Conservation (phyloP, 768 basidiomycete genomes). For the Stropharia rugosoannulata region DNA sequence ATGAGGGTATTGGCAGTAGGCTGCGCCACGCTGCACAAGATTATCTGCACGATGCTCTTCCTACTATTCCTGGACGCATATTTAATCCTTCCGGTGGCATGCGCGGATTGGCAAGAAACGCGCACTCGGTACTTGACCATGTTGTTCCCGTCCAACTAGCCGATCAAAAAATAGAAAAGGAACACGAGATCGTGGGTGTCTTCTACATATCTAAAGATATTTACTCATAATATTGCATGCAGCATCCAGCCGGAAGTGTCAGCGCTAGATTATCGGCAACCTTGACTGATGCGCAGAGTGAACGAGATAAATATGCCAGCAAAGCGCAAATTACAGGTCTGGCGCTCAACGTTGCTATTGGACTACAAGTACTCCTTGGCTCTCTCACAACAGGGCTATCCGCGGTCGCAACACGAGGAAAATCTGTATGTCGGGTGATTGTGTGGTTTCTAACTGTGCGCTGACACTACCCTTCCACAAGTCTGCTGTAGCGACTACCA, state of each 20-base stretch:
- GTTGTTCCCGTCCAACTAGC: too few species aligned
- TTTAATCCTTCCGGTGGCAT: too few species aligned
- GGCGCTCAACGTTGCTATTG: conserved; percentile 50
- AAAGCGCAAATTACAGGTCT: conserved; percentile 44
- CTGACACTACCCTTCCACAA: conserved; percentile 9
- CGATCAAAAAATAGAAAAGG: too few species aligned
- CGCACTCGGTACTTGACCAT: too few species aligned
- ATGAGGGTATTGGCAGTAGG: too few species aligned
- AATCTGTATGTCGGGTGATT: conserved; percentile 26
- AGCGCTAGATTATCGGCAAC: conserved; percentile 48
- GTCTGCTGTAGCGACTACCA: conserved; percentile 35
- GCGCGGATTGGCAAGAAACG: too few species aligned
- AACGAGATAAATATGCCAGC: conserved; percentile 43
- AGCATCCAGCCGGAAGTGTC: not conserved
- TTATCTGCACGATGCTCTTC: too few species aligned
- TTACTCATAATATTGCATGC: too few species aligned
- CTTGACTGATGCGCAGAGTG: conserved; percentile 40
- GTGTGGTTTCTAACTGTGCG: not conserved
- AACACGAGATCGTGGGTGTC: too few species aligned
- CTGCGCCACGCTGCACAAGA: too few species aligned
- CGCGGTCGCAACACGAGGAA: conserved; percentile 34
- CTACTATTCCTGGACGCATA: too few species aligned
- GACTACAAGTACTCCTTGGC: conserved; percentile 62
- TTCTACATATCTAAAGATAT: too few species aligned
- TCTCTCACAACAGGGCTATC: conserved; percentile 67